Evolutionary conservation across 2,329 filamentous ascomycete species (phyloP).

Genomic region (Aureobasidium sp.): DNA sequence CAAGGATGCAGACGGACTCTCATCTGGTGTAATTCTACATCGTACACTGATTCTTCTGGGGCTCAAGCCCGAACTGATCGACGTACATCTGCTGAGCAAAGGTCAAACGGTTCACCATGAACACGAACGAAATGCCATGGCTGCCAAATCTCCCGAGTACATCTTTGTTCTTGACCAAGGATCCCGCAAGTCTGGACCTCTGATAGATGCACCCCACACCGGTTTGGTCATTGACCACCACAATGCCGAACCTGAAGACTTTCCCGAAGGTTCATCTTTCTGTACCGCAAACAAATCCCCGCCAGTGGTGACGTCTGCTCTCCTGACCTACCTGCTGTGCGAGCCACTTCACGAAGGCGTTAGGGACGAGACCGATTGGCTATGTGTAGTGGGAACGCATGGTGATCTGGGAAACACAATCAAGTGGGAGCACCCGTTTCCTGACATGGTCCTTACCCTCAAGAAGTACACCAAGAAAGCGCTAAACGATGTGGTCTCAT

Average conservation of each 20-base stretch:
- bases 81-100: slow-evolving; percentile 52
- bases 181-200: slow-evolving; percentile 45
- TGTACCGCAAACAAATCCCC: slow-evolving; percentile 57
- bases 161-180: slow-evolving; percentile 61
- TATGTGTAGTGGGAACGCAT: slow-evolving; percentile 57
- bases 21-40: slow-evolving; percentile 54
- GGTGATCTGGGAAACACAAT: slow-evolving; percentile 57
- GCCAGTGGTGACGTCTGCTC: slow-evolving; percentile 56
- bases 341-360: slow-evolving; percentile 47
- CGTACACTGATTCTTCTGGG: slow-evolving; percentile 53
- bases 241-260: slow-evolving; percentile 46
- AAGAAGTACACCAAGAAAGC: slow-evolving; percentile 54
- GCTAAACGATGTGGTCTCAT: slow-evolving; percentile 54
- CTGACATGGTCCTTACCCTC: slow-evolving; percentile 54
- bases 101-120: slow-evolving; percentile 51
- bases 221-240: slow-evolving; percentile 60
- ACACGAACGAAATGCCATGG: slow-evolving; percentile 45
- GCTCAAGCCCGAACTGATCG: slow-evolving; percentile 44
- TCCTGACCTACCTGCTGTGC: slow-evolving; percentile 59
- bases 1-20: slow-evolving; percentile 61
- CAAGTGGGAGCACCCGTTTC: slow-evolving; percentile 60
- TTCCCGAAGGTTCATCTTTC: slow-evolving; percentile 47
- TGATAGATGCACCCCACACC: slow-evolving; percentile 44
- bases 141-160: slow-evolving; percentile 43
- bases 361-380: slow-evolving; percentile 46